These are phyloP conservation scores for Cryptococcus neoformans DNA, from an alignment of 1,284 basidiomycete genomes.

Conservation along the genomic window DNA sequence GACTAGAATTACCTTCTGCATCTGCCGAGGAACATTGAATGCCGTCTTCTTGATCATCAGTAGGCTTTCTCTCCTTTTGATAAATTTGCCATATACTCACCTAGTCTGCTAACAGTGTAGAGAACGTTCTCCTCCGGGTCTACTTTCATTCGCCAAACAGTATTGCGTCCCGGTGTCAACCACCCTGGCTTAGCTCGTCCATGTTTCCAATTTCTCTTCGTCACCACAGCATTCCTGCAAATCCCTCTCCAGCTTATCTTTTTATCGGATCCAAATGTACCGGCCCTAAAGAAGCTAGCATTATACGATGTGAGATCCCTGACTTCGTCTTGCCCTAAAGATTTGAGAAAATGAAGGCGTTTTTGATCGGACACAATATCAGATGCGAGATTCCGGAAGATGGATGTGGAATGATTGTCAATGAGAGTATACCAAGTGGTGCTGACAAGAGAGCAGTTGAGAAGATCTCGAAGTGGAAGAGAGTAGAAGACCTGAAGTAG, in stretches of 20 bases:
- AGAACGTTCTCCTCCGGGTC: constrained; percentile 29
- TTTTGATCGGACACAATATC: constrained; percentile 17
- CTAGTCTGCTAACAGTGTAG: constrained; percentile 24
- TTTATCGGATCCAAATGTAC: background rate
- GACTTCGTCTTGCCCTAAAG: background rate
- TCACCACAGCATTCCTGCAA: constrained; percentile 11
- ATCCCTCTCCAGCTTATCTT: constrained; percentile 23
- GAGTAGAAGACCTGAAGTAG: constrained; percentile 34
- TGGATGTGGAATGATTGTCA: constrained; percentile 8
- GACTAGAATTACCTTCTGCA: constrained; percentile 20
- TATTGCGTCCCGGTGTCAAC: constrained; percentile 23
- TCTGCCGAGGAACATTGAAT: background rate
- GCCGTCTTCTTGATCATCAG: background rate
- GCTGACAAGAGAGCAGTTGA: constrained; percentile 19
- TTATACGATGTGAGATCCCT: background rate
- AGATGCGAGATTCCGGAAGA: constrained; percentile 25
- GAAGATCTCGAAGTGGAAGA: constrained; percentile 23
- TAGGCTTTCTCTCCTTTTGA: background rate
- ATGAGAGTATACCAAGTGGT: constrained; percentile 23
- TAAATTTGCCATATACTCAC: constrained; percentile 9
- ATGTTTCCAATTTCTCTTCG: constrained; percentile 27
- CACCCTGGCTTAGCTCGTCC: constrained; percentile 27
- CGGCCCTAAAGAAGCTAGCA: background rate
- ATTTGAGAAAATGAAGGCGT: constrained; percentile 1
- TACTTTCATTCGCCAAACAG: constrained; percentile 41